Evolutionary conservation across 768 basidiomycete genomes (phyloP), one percentile per base, ranked within the genome.

Genomic region (Pseudohyphozyma bogoriensis): DNA sequence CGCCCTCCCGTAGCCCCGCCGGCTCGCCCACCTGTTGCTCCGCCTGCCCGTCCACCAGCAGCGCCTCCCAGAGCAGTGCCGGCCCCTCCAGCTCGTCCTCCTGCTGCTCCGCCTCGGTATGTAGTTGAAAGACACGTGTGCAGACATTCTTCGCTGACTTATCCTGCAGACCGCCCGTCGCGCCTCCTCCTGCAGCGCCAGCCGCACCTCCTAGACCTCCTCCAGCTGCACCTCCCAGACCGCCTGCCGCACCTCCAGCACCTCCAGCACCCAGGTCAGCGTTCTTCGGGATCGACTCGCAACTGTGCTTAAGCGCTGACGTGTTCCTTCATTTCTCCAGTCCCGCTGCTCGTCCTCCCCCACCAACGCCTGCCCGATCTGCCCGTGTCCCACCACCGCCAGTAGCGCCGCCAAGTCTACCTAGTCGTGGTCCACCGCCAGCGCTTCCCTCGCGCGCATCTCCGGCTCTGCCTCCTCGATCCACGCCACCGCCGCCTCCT

Each of bases 11-110:
- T 26, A 37, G 49, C 28, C 33, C 16, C 33, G n/a, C 46, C 46
- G n/a, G 28, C n/a, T 47, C 51, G 51, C 20, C 54, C 60, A 2
- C n/a, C 51, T 3, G 39, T 24, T 18, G 60, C 60, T 36, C 37
- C 55, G 18, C 40, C 55, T 40, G 20, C 37, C 3, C 11, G 37
- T 13, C 33, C 54, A 3, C 26, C 44, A 10, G 33, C 54, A 26
- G 37, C 33, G 16, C 26, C 33, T n/a, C n/a, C n/a, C n/a, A n/a
- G n/a, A n/a, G n/a, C n/a, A n/a, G n/a, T n/a, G 3, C 33, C 37
- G 4, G 33, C 28, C 2, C 54, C 55, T 46, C 61, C 61, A 2
- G 5, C 47, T n/a, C n/a, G n/a, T n/a, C n/a, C n/a, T n/a, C n/a
- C n/a, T n/a, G n/a, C n/a, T n/a, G n/a, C n/a, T n/a, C n/a, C n/a